A percentile compares a stretch with the other conserved stretches of the same genome.
Conservation (phyloP, 1,284 basidiomycete species). For the Malassezia sympodialis region DNA sequence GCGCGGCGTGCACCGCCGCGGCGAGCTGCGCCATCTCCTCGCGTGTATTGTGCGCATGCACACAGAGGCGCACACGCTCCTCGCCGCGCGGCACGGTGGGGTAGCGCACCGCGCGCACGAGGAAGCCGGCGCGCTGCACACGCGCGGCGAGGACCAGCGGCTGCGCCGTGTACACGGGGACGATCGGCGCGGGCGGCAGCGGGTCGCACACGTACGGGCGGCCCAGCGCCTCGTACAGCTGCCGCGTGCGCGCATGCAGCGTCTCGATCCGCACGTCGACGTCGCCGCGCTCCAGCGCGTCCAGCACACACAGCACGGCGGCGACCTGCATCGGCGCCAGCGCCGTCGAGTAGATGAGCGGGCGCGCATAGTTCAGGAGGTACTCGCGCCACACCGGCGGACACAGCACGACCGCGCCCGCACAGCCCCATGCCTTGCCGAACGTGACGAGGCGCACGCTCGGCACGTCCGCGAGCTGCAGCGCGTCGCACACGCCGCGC, state of each 20-base stretch:
- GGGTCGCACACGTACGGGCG: neutral
- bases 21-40: slow-evolving; percentile 56
- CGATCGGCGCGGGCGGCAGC: slow-evolving; percentile 58
- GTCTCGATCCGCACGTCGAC: neutral
- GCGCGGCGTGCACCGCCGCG: slow-evolving; percentile 12
- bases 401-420: slow-evolving; percentile 63
- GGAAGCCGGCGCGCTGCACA: slow-evolving; percentile 57
- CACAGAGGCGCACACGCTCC: slow-evolving; percentile 71
- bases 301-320: slow-evolving; percentile 13
- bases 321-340: slow-evolving; percentile 5
- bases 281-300: slow-evolving; percentile 6
- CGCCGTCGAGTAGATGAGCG: slow-evolving; percentile 57
- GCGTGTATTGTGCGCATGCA: slow-evolving; percentile 64
- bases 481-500: slow-evolving; percentile 24
- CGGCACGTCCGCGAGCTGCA: slow-evolving; percentile 21
- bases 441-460: slow-evolving; percentile 37
- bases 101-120: slow-evolving; percentile 65
- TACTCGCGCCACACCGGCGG: slow-evolving; percentile 66
- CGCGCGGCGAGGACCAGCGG: slow-evolving; percentile 63
- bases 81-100: slow-evolving; percentile 68
- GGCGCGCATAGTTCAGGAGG: slow-evolving; percentile 81
- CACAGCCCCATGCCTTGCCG: slow-evolving; percentile 40
- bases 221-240: slow-evolving; percentile 5
- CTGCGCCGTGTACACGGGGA: slow-evolving; percentile 67
- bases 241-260: slow-evolving; percentile 7